Evolutionary conservation across 352 stramenopile species (phyloP), one percentile per base, ranked within the genome.

Genomic region (Globisporangium mamillatum): DNA sequence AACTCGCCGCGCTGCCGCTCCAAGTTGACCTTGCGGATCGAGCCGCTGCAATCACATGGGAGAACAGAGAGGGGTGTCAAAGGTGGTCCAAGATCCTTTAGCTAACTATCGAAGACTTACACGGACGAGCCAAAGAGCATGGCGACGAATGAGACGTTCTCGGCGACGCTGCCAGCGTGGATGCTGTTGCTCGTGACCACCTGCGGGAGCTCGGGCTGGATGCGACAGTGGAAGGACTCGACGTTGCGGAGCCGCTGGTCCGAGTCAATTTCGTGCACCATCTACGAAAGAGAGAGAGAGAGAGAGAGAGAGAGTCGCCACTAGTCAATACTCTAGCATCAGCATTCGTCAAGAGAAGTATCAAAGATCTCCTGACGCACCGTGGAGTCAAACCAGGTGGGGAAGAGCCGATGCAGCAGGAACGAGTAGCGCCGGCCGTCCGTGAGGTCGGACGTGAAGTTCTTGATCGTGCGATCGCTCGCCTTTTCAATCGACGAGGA

Each of bases 71-170:
- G n/a, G 57, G 20, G 22, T 41, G 20, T 27, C 2, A 14, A 41
- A 5, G 6, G 20, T 25, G 0, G 20, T 46, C 6, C 18, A 44
- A 59, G 18, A 41, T 1, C 20, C 27, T 29, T 29, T 29, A 29
- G 27, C 27, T 29, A 29, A 3, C 27, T 29, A 29, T 29, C 27
- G 27, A 2, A 22, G 8, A 81, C 75, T 34, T 82, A 88, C 75
- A 90, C 74, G n/a, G 81, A 86, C 18, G 79, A 64, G 9, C 82
- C 79, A 52, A 94, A 94, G 55, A 94, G 77, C 81, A 94, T 92
- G 14, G 81, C 84, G 59, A 92, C 73, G 53, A 94, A 92, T 1
- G 84, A 75, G n/a, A 91, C 60, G 58, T 94, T 94, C 70, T 94
- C 86, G 2, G 73, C 76, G 6, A 75, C 80, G 34, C 79, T 90